phyloP scores from a whole-genome alignment of 805 yeast genomes.

The Wickerhamomyces hampshirensis region DNA sequence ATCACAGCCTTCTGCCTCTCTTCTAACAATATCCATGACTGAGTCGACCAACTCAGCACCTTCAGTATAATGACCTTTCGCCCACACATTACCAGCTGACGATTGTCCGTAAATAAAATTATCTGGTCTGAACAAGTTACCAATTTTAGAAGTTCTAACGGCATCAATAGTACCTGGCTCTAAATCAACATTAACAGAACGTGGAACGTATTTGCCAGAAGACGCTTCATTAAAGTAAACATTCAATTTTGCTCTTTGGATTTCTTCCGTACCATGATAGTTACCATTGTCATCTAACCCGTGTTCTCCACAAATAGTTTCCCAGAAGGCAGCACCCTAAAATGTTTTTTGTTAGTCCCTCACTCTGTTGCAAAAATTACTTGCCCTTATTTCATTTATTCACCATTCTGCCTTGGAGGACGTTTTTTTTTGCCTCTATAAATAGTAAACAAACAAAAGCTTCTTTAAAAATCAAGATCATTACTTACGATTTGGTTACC shows the following conservation, averaged over 20 bases:
- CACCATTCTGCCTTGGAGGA: background rate
- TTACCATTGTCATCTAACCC: constrained; percentile 73
- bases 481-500: constrained; percentile 89
- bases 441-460: background rate
- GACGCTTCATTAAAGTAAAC: constrained; percentile 96
- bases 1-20: constrained; percentile 94
- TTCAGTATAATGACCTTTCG: constrained; percentile 97
- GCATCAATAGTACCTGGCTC: constrained; percentile 98
- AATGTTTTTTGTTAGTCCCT: constrained; percentile 5
- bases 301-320: constrained; percentile 85
- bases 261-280: constrained; percentile 55
- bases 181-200: constrained; percentile 94
- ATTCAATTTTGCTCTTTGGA: constrained; percentile 84
- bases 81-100: constrained; percentile 98
- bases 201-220: constrained; percentile 93
- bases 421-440: background rate
- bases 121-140: constrained; percentile 94
- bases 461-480: too few species aligned
- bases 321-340: constrained; percentile 91
- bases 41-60: constrained; percentile 95
- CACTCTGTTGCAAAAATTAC: too few species aligned
- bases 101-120: constrained; percentile 96
- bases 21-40: constrained; percentile 90
- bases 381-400: too few species aligned
- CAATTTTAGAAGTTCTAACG: constrained; percentile 89